Base-by-base conservation (phyloP, 129 eudicot genomes). In the Saposhnikovia divaricata region DNA sequence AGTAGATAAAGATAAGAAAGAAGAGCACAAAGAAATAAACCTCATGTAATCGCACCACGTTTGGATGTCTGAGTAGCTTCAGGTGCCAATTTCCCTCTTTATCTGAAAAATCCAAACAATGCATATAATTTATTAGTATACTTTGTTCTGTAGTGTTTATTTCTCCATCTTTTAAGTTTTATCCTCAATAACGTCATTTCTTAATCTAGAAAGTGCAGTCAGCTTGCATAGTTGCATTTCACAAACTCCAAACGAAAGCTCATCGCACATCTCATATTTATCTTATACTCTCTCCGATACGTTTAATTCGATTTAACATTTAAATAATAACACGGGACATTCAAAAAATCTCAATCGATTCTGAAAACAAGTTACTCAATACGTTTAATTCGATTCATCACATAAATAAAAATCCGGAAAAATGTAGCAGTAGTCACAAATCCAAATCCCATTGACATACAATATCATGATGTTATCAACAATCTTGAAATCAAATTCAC, bases 41-140 rank as follows among this genome's bases (percentile, higher is more conserved):
- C 98, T 93, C 98, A 50, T 88, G 81, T 85, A 93, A 82, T 40
- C 97, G 75, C 72, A 93, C 98, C 6, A 93, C 93, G 80, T 93
- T 93, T 5, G 97, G 97, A 87, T 93, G 98, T 38, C 84, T 93
- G 78, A 93, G 89, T 75, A 89, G 86, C 84, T 91, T 93, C 73
- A 93, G 40, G 97, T 93, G 51, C 90, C 93, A 79, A 93, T 93
- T 78, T 93, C 98, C 87, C 98, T 85, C 84, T 91, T 93, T 77
- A 93, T 93, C 98, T 93, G 95, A 81, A 82, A 76, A 51, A 69
- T 79, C 76, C 77, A 42, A 46, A 43, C 51, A 73, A 25, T 42
- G 34, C 7, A 19, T 59, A 72, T 0, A 37, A 40, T 72, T 39
- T 2, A 3, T 66, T 13, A 68, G 8, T 9, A 5, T 2, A 68